phyloP scores from a whole-genome alignment of 805 yeast genomes.

The Saturnispora sekii region DNA sequence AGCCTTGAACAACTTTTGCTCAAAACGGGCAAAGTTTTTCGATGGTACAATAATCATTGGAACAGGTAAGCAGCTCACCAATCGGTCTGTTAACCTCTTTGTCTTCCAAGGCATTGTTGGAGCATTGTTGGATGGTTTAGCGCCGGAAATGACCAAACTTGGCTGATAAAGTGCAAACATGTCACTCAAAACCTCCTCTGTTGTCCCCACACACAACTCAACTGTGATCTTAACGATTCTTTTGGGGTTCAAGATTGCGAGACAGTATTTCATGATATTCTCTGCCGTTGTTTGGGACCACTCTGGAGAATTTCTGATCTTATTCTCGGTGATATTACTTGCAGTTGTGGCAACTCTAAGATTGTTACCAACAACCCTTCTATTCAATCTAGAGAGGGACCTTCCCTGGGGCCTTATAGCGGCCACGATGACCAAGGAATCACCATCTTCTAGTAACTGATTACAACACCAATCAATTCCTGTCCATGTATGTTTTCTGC shows the following conservation, averaged over 20 bases:
- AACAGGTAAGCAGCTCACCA: conserved; percentile 53
- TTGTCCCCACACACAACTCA: conserved; percentile 51
- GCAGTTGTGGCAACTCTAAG: conserved; percentile 2
- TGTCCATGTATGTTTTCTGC: conserved; percentile 74
- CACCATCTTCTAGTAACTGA: conserved; percentile 51
- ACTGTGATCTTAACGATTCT: conserved; percentile 43
- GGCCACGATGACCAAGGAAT: conserved; percentile 53
- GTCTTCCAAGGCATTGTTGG: conserved; percentile 53
- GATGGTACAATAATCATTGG: conserved; percentile 66
- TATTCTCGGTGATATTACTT: conserved; percentile 22
- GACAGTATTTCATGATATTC: conserved; percentile 43
- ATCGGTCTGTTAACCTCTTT: conserved; percentile 51
- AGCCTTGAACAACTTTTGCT: conserved; percentile 31
- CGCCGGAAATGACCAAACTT: conserved; percentile 43
- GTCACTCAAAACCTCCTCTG: conserved; percentile 47
- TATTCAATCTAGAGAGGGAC: conserved; percentile 15
- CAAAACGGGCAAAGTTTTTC: conserved; percentile 44
- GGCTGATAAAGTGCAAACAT: conserved; percentile 56
- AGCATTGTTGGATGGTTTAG: conserved; percentile 40
- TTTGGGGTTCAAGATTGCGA: conserved; percentile 37
- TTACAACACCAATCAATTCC: conserved; percentile 62
- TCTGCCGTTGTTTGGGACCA: conserved; percentile 35
- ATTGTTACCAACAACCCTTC: conserved; percentile 14
- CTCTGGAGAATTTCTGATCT: conserved; percentile 37
- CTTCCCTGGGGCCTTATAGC: conserved; percentile 31